phyloP scores from a whole-genome alignment of 2,329 filamentous ascomycete genomes.

The Alternaria brassicae region DNA sequence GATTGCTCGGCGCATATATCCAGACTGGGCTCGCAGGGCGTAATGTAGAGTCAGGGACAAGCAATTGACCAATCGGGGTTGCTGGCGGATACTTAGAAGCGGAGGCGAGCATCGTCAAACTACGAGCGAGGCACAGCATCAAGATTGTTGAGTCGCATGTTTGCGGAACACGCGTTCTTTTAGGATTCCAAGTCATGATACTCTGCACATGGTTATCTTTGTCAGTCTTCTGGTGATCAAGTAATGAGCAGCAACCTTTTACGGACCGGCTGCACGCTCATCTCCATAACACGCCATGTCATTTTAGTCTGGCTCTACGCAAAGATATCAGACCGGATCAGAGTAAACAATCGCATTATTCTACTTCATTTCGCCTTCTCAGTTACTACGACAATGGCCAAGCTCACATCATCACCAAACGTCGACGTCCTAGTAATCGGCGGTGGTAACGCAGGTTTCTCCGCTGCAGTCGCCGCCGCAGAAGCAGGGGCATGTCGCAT shows the following conservation, averaged over 20 bases:
- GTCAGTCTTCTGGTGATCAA: no score
- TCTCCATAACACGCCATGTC: background rate
- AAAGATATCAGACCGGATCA: background rate
- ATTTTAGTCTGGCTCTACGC: background rate
- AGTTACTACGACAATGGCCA: background rate
- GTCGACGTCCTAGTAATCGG: conserved; percentile 63
- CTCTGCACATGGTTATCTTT: background rate
- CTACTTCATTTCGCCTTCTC: background rate
- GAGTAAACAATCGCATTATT: background rate
- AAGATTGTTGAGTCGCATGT: background rate
- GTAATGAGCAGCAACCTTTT: background rate
- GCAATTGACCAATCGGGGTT: conserved; percentile 11
- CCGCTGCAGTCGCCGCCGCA: conserved; percentile 64
- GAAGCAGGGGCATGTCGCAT: conserved; percentile 57
- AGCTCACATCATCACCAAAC: background rate
- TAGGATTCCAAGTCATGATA: no score
- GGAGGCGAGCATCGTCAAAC: background rate
- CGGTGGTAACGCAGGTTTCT: conserved; percentile 70
- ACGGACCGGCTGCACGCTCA: background rate
- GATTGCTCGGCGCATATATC: background rate
- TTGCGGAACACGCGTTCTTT: background rate
- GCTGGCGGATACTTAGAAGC: background rate
- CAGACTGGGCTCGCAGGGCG: conserved; percentile 8
- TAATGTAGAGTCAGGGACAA: background rate
- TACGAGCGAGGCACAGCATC: background rate